phyloP scores from a whole-genome alignment of 768 basidiomycete genomes.

The Tylopilus sp. region DNA sequence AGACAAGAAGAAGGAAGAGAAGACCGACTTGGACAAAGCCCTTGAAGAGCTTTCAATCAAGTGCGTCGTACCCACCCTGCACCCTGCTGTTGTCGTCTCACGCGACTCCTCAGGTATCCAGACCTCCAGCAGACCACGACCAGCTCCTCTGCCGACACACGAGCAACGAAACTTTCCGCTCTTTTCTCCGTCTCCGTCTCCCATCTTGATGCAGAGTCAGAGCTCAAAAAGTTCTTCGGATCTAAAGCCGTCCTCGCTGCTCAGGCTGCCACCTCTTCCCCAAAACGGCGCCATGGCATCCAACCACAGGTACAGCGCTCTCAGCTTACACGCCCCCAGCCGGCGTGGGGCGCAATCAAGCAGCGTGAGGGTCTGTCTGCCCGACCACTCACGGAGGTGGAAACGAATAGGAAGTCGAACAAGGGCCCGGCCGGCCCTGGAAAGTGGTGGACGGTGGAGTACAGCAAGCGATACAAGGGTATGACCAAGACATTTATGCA shows the following conservation, averaged over 20 bases:
- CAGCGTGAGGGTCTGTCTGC: slow-evolving; percentile 72
- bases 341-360: slow-evolving; percentile 70
- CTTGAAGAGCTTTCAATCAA: slow-evolving; percentile 81
- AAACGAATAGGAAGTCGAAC: slow-evolving; percentile 44
- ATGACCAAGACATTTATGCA: slow-evolving; percentile 78
- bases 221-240: slow-evolving; percentile 93
- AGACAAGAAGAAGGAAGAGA: slow-evolving; percentile 55
- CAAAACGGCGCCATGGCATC: slow-evolving; percentile 37
- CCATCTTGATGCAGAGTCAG: slow-evolving; percentile 84
- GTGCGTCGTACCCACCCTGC: slow-evolving; percentile 35
- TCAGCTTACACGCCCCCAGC: slow-evolving; percentile 71
- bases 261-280: slow-evolving; percentile 37
- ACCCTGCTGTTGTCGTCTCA: neutral
- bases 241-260: slow-evolving; percentile 77
- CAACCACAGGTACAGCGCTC: slow-evolving; percentile 49
- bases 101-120: slow-evolving; percentile 41
- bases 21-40: slow-evolving; percentile 81
- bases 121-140: slow-evolving; percentile 40
- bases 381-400: slow-evolving; percentile 52
- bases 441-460: slow-evolving; percentile 88
- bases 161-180: slow-evolving; percentile 38
- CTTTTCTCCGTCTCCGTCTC: slow-evolving; percentile 78
- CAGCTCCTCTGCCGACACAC: slow-evolving; percentile 25
- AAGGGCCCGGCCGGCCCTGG: slow-evolving; percentile 49
- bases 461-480: slow-evolving; percentile 79